A percentile compares a stretch with the other conserved stretches of the same genome.
Evolutionary conservation across 495 filamentous ascomycete species (phyloP).

Genomic region (Hypoxylon intermedium): DNA sequence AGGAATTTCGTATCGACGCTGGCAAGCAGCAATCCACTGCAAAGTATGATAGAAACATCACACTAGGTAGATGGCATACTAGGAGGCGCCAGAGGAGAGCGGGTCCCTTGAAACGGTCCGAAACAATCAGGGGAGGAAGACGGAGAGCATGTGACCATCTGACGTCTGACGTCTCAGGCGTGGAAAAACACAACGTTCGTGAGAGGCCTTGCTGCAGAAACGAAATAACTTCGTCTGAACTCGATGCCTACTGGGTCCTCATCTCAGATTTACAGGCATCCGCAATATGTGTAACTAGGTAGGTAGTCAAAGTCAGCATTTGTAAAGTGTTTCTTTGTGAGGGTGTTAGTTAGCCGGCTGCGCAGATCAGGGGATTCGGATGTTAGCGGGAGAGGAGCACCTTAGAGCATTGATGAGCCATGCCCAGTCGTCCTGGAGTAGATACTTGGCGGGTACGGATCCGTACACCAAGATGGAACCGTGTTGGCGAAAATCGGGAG

Average conservation of each 20-base stretch:
- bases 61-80: slow-evolving; percentile 2
- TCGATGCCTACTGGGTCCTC: slow-evolving; percentile 16
- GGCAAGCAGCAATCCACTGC: no score
- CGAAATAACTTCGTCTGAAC: slow-evolving; percentile 14
- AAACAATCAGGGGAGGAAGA: slow-evolving; percentile 38
- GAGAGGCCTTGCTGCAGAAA: slow-evolving; percentile 16
- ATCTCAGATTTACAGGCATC: slow-evolving; percentile 13
- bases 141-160: slow-evolving; percentile 30
- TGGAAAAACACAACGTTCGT: slow-evolving; percentile 14
- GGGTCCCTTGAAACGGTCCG: slow-evolving; percentile 35
- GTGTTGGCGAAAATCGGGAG: slow-evolving; percentile 6
- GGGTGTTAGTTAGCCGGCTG: slow-evolving; percentile 26
- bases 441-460: background rate
- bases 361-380: slow-evolving; percentile 44
- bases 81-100: slow-evolving; percentile 16
- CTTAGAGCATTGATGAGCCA: slow-evolving; percentile 34
- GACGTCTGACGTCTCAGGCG: slow-evolving; percentile 28
- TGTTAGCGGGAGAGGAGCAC: slow-evolving; percentile 31
- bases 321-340: slow-evolving; percentile 7
- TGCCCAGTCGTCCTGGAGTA: slow-evolving; percentile 3
- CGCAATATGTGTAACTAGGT: slow-evolving; percentile 6
- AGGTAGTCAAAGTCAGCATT: no score
- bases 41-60: no score
- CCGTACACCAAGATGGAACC: no score
- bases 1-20: background rate